These are phyloP conservation scores for Penicillium argentinense DNA, from an alignment of 495 filamentous ascomycete species.

Conservation along the genomic window DNA sequence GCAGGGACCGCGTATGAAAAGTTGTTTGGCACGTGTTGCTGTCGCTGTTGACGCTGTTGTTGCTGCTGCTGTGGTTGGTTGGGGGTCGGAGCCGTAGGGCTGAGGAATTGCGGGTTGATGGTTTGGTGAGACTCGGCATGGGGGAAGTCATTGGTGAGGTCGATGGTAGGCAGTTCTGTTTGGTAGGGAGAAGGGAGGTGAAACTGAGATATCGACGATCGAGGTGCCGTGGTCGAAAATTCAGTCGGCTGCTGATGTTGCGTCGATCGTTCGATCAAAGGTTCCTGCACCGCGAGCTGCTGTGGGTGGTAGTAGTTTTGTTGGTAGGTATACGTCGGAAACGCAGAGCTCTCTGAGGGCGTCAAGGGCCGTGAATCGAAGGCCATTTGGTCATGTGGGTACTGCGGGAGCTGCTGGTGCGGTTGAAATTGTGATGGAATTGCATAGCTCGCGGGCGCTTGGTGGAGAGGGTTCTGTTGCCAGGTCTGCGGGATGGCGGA, in stretches of 20 bases:
- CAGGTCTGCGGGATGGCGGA: constrained; percentile 36
- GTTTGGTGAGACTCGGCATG: constrained; percentile 31
- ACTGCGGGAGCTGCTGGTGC: constrained; percentile 32
- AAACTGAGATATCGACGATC: constrained; percentile 26
- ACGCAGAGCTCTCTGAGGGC: constrained; percentile 34
- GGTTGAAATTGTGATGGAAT: constrained; percentile 31
- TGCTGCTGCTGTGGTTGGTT: constrained; percentile 14
- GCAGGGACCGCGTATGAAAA: constrained; percentile 33
- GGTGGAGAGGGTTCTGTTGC: constrained; percentile 36
- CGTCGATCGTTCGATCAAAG: constrained; percentile 25
- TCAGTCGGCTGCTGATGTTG: constrained; percentile 24
- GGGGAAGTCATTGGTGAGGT: constrained; percentile 34
- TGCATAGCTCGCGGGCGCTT: constrained; percentile 26
- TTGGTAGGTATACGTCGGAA: constrained; percentile 34
- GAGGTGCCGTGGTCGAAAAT: constrained; percentile 17
- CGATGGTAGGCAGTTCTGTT: constrained; percentile 28
- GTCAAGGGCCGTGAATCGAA: constrained; percentile 34
- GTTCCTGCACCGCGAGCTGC: constrained; percentile 29
- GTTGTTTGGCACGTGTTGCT: constrained; percentile 21
- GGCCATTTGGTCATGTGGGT: constrained; percentile 32
- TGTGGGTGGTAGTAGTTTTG: constrained; percentile 34
- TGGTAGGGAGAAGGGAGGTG: constrained; percentile 26
- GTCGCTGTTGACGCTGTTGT: constrained; percentile 9
- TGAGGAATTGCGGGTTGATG: constrained; percentile 44
- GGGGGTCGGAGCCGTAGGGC: constrained; percentile 19